phyloP scores from a whole-genome alignment of 805 yeast genomes.

The Yarrowia porcina region DNA sequence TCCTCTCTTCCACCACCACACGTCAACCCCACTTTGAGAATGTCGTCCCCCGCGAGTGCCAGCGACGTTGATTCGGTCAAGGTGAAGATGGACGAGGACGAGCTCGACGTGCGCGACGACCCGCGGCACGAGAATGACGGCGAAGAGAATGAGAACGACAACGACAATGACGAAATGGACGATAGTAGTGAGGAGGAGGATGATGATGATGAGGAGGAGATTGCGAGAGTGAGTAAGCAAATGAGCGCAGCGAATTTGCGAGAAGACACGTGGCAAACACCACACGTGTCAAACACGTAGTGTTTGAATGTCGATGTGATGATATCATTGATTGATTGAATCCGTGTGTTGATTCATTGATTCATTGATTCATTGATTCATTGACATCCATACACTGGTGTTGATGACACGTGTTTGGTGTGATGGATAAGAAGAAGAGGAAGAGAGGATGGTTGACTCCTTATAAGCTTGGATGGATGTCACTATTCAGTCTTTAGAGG shows the following conservation, averaged over 20 bases:
- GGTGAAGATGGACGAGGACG: conserved; percentile 14
- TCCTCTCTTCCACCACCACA: not conserved
- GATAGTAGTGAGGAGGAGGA: conserved; percentile 91
- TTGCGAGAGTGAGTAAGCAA: conserved; percentile 45
- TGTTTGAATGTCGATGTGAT: too few relatives aligned
- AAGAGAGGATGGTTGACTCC: too few relatives aligned
- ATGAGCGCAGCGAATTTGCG: not conserved
- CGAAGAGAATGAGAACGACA: conserved; percentile 28
- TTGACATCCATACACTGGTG: too few relatives aligned
- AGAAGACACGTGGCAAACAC: too few relatives aligned
- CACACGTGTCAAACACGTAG: too few relatives aligned
- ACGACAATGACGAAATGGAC: conserved; percentile 41
- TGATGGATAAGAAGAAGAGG: too few relatives aligned
- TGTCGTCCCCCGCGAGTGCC: conserved; percentile 13
- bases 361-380: too few relatives aligned
- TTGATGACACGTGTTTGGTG: too few relatives aligned
- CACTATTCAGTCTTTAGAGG: too few relatives aligned
- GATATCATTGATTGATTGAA: too few relatives aligned
- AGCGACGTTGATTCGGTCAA: conserved; percentile 11
- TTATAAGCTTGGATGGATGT: too few relatives aligned
- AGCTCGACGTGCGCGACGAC: not conserved
- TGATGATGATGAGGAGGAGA: conserved; percentile 89
- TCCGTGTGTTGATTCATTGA: too few relatives aligned
- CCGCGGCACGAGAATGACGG: conserved; percentile 1
- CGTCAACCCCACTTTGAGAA: not conserved